These are phyloP conservation scores for Carex pumila DNA, from an alignment of 176 grass and related monocot species.

Conservation along the genomic window DNA sequence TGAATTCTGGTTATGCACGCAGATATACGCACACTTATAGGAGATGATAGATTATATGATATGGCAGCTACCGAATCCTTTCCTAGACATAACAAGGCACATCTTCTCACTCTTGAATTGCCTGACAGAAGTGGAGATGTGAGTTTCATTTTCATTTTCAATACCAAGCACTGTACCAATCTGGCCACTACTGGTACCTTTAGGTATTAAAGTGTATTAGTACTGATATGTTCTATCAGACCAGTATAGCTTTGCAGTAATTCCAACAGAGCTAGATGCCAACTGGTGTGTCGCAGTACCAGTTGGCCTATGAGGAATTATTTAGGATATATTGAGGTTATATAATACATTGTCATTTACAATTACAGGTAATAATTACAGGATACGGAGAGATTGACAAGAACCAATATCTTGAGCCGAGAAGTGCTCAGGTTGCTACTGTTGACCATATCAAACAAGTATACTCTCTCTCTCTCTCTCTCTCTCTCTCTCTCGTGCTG, in stretches of 20 bases:
- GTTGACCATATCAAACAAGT: slow-evolving; percentile 95
- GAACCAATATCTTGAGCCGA: slow-evolving; percentile 72
- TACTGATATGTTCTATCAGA: not conserved
- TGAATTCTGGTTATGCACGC: slow-evolving; percentile 22
- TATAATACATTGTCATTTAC: slow-evolving; percentile 14
- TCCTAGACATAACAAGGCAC: slow-evolving; percentile 73
- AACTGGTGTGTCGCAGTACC: not conserved
- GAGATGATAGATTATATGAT: slow-evolving; percentile 69
- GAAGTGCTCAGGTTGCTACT: slow-evolving; percentile 90
- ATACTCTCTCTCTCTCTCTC: not conserved
- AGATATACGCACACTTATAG: slow-evolving; percentile 75
- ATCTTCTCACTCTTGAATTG: slow-evolving; percentile 66
- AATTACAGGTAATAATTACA: slow-evolving; percentile 73
- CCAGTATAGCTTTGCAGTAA: not conserved
- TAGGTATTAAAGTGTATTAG: not conserved
- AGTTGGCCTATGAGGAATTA: not conserved
- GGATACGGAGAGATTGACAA: slow-evolving; percentile 71
- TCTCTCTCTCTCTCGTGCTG: not conserved
- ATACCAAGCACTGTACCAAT: not conserved
- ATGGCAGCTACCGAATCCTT: slow-evolving; percentile 88
- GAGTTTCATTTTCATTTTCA: slow-evolving; percentile 18
- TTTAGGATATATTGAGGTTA: not conserved
- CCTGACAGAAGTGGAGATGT: slow-evolving; percentile 94
- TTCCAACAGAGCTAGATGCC: not conserved
- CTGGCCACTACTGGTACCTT: not conserved